These are phyloP conservation scores for Neonectria ditissima DNA, from an alignment of 2,329 filamentous ascomycete species.

Conservation along the genomic window DNA sequence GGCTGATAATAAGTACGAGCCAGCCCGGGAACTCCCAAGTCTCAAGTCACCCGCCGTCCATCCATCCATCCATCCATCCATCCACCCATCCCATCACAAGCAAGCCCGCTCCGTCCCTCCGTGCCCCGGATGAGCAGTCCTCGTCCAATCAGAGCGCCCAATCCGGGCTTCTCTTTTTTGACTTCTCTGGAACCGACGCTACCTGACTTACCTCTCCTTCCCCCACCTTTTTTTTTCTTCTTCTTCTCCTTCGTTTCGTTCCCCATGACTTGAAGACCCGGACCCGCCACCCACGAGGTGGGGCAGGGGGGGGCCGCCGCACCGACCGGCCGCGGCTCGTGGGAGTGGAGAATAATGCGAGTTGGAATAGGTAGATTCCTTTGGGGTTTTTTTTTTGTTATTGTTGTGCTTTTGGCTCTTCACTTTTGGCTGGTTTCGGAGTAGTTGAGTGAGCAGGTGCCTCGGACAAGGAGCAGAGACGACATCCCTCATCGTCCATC, in stretches of 20 bases:
- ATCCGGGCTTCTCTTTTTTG: neutral
- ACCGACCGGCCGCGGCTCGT: constrained; percentile 19
- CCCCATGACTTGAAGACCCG: constrained; percentile 4
- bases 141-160: neutral
- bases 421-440: too few relatives aligned
- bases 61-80: constrained; percentile 24
- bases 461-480: neutral
- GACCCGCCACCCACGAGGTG: constrained; percentile 12
- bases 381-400: neutral
- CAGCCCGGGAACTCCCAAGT: constrained; percentile 35
- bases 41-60: constrained; percentile 6
- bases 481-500: neutral
- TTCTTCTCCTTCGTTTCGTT: too few relatives aligned
- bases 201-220: neutral
- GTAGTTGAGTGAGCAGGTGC: neutral
- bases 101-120: neutral
- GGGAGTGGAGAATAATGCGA: neutral
- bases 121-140: neutral
- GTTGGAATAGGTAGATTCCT: neutral
- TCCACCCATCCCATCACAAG: constrained; percentile 14
- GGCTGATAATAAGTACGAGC: constrained; percentile 42
- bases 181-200: too few relatives aligned
- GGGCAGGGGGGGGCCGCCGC: constrained; percentile 4
- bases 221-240: neutral
- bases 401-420: neutral